Evolutionary conservation across 1,284 basidiomycete species (phyloP), one percentile per base, ranked within the genome.

Genomic region (Cystobasidiaceae sp.): DNA sequence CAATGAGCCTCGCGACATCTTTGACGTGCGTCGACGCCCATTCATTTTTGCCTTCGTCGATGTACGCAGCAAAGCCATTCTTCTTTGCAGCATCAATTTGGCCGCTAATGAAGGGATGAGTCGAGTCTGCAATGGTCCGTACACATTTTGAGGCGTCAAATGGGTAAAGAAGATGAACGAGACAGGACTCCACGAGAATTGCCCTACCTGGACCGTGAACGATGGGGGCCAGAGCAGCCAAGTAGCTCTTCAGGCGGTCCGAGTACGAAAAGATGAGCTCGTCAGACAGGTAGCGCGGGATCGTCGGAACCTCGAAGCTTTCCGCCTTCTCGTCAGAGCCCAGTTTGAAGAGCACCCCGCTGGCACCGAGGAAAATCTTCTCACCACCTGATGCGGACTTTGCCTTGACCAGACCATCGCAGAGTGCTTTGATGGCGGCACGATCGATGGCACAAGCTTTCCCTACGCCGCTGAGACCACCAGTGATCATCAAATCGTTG

Each of bases 1-100:
- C 59, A 55, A 69, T 74, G 11, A 75, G 52, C 9, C 15, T 45
- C 0, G 72, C 74, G 1, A 67, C 69, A 59, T 75, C 75, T 9
- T 67, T 37, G 30, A 70, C 67, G 62, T 74, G 69, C 6, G 67
- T 65, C 4, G 70, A 30, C 1, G 70, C 64, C 71, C 71, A 72
- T 13, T 43, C 43, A 48, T 66, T 68, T 2, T 15, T 9, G 2
- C 68, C 68, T 0, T 71, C 63, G 1, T 48, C 71, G 30, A 73
- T 46, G 63, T 68, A 71, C 0, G 62, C 67, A 11, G 68, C 44
- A 37, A 39, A 62, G 1, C 73, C 72, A 3, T 19, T 50, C 44
- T 65, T 37, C 9, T 54, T 61, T 17, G 72, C 68, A 0, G 27
- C 30, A 3, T 21, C 23, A 54, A 73, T 66, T 3, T 71, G 19